phyloP scores from a whole-genome alignment of 768 basidiomycete species.

The Tulasnella sp. region DNA sequence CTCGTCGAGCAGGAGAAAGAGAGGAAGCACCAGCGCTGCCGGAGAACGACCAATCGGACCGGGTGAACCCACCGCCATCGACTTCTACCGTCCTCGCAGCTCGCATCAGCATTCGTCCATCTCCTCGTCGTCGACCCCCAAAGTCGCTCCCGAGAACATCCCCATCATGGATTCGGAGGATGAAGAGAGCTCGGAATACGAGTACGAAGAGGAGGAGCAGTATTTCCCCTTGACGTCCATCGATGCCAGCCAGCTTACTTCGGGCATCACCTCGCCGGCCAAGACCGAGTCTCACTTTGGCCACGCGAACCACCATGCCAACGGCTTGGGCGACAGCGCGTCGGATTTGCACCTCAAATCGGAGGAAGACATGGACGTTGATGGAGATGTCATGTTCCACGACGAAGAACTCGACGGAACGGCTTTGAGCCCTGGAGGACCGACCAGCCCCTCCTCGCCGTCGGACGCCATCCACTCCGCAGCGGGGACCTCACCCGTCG shows the following conservation, averaged over 20 bases:
- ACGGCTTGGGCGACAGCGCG: not conserved
- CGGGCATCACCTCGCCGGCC: not conserved
- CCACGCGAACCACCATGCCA: not conserved
- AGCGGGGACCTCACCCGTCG: not conserved
- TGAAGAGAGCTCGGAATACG: not conserved
- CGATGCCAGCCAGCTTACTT: not conserved
- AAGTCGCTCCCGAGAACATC: not conserved
- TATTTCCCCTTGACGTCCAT: conserved; percentile 10
- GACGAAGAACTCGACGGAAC: not conserved
- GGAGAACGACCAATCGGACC: conserved; percentile 15
- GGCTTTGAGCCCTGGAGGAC: conserved; percentile 11
- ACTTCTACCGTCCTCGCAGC: conserved; percentile 18
- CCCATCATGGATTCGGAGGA: conserved; percentile 5
- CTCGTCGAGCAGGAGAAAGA: not conserved
- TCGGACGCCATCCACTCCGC: not conserved
- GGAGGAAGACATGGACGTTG: conserved; percentile 22
- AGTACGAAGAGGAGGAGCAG: conserved; percentile 20
- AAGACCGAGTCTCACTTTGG: not conserved
- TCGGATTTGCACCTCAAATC: not conserved
- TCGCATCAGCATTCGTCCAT: not conserved
- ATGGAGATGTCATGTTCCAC: conserved; percentile 20
- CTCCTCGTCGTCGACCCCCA: not conserved
- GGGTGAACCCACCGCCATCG: conserved; percentile 19
- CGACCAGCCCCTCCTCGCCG: not conserved
- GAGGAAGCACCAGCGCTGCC: not conserved